phyloP scores from a whole-genome alignment of 2,329 filamentous ascomycete species.

The Colletotrichum caudatum region DNA sequence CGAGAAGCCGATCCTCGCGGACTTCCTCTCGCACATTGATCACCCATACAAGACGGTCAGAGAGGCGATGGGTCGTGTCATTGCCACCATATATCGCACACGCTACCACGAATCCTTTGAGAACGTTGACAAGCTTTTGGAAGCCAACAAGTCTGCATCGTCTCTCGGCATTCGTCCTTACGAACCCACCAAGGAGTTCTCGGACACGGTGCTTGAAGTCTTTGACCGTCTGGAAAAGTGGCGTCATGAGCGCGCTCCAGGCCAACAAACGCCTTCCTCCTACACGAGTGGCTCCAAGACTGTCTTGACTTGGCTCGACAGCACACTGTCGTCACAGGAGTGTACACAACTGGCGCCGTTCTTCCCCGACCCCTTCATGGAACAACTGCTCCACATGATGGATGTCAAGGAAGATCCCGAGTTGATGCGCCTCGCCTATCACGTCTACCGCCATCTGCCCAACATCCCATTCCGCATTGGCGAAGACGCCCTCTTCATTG shows the following conservation, averaged over 20 bases:
- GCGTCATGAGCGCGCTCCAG: conserved; percentile 85
- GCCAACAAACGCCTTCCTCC: conserved; percentile 91
- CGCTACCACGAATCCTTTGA: conserved; percentile 95
- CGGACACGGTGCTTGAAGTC: conserved; percentile 76
- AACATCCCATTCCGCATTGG: conserved; percentile 93
- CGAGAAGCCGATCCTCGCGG: conserved; percentile 86
- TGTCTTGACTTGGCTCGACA: conserved; percentile 93
- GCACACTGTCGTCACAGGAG: conserved; percentile 89
- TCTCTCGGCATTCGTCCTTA: conserved; percentile 90
- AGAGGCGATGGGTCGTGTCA: conserved; percentile 90
- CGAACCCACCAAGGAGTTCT: conserved; percentile 79
- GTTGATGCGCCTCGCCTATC: conserved; percentile 92
- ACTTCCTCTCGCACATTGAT: conserved; percentile 92
- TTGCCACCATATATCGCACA: conserved; percentile 89
- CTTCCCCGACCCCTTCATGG: conserved; percentile 90
- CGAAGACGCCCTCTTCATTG: conserved; percentile 87
- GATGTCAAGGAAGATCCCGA: conserved; percentile 99
- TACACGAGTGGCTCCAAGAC: conserved; percentile 98
- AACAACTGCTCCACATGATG: conserved; percentile 99
- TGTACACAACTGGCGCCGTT: conserved; percentile 92
- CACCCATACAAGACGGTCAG: conserved; percentile 98
- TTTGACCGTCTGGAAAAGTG: conserved; percentile 87
- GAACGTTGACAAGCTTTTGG: conserved; percentile 79
- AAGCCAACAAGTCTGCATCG: conserved; percentile 81
- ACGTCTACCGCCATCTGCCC: conserved; percentile 94